Evolutionary conservation across 192 early-diverging fungal species (phyloP), one percentile per base, ranked within the genome.

Genomic region (Backusella tarrabulga): DNA sequence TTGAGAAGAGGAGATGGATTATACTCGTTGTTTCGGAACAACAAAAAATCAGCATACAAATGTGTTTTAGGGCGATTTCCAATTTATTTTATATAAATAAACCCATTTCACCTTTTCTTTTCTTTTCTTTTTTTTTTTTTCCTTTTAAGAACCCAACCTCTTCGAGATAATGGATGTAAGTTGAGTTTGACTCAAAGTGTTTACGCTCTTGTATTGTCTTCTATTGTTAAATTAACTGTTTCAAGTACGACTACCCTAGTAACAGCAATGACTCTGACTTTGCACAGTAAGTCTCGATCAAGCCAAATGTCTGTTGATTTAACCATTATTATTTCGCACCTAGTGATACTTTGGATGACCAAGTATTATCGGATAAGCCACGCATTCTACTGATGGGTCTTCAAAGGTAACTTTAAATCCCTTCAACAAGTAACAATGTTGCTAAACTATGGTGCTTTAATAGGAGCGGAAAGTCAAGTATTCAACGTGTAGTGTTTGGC

Each of bases 381-480:
- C 83, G 85, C 29, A 79, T 87, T 34, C 67, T 87, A 32, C 69
- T 87, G 50, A 85, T 87, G 85, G 86, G 86, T 17, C 54, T 86
- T 41, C 85, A 75, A 68, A 81, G 86, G 86, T 84, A 77, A 12
- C 9, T 32, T 35, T 19, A 6, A 50, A 7, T n/a, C 42, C 42
- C 42, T 14, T 17, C 32, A 46, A 60, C 35, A 5, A 29, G 54
- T 19, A 6, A n/a, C 17, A n/a, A n/a, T 44, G 46, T 50, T n/a
- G 46, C 19, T 21, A 19, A 50, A 5, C 0, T 46, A 4, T 46
- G 1, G 17, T 26, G 15, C 12, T 44, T 17, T 12, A 63, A 32
- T 19, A 95, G 92, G 80, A 91, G 92, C 77, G 95, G 95, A 35
- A 97, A 97, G 81, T 93, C 92, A 14, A 92, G 90, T 79, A 97